Evolutionary conservation across 1,284 basidiomycete species (phyloP).

Genomic region (Ustilago shanxiensis): DNA sequence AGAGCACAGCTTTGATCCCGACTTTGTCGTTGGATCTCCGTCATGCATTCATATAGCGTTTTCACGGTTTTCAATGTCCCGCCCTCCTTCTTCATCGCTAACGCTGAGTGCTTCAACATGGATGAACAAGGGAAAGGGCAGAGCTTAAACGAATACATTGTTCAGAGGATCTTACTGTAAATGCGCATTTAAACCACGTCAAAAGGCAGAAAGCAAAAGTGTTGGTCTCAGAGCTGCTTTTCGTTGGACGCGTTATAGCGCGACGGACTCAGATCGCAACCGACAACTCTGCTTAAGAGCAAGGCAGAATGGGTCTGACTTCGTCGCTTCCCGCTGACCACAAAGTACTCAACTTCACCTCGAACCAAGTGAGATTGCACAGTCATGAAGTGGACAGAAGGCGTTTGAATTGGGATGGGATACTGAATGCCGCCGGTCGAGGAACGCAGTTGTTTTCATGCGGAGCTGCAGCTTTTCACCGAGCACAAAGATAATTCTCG

Average conservation of each 20-base stretch:
- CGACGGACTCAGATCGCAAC: not conserved
- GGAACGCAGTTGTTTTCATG: not conserved
- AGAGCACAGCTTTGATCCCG: not conserved
- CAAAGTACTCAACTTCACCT: not conserved
- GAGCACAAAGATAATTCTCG: not conserved
- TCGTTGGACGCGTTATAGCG: not conserved
- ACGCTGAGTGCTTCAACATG: no score
- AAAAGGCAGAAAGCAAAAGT: not conserved
- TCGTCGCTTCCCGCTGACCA: not conserved
- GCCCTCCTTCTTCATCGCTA: no score
- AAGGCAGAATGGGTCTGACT: not conserved
- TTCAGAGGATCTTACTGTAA: not conserved
- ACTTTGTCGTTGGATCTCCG: not conserved
- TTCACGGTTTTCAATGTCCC: no score
- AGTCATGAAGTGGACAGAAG: no score
- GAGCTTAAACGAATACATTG: no score
- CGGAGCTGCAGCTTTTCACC: not conserved
- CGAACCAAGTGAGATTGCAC: no score
- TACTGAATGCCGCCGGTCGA: constrained; percentile 2
- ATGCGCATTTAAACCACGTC: not conserved
- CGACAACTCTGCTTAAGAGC: not conserved
- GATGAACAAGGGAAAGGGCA: no score
- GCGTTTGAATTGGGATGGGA: not conserved
- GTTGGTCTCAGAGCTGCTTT: constrained; percentile 1
- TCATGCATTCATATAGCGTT: not conserved